Evolutionary conservation across 169 alveolate species (phyloP).

Genomic region (Plasmodium vivax): DNA sequence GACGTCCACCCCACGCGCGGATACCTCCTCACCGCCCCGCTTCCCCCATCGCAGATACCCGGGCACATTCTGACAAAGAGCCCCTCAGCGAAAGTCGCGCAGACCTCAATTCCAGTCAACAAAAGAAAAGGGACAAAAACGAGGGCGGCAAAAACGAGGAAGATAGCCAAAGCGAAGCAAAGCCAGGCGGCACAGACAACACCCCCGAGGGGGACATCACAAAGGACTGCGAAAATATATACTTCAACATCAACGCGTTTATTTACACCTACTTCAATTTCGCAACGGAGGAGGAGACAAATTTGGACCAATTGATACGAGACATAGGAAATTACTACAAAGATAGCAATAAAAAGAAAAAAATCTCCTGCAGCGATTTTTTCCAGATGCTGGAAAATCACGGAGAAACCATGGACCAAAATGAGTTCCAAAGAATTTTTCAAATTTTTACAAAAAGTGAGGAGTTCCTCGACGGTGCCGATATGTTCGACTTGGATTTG

Average conservation of each 20-base stretch:
- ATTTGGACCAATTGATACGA: conserved; percentile 21
- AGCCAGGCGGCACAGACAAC: conserved; percentile 5
- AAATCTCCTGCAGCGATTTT: conserved; percentile 29
- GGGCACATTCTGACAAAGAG: background rate
- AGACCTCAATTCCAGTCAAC: background rate
- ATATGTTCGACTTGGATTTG: conserved; percentile 8
- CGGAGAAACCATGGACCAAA: conserved; percentile 72
- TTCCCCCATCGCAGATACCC: background rate
- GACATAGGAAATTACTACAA: conserved; percentile 46
- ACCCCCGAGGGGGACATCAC: conserved; percentile 6
- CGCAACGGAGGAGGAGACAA: conserved; percentile 12
- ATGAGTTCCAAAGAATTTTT: conserved; percentile 55
- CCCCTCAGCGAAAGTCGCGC: background rate
- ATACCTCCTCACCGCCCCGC: background rate
- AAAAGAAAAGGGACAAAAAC: background rate
- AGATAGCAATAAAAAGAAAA: conserved; percentile 10
- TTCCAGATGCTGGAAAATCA: conserved; percentile 30
- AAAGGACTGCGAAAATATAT: conserved; percentile 62
- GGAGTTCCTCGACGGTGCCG: conserved; percentile 8
- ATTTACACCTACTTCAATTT: conserved; percentile 70
- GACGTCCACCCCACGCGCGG: background rate
- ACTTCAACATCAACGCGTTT: conserved; percentile 69
- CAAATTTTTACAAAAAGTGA: conserved; percentile 72
- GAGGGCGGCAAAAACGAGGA: background rate
- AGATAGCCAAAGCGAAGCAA: background rate